phyloP scores from a whole-genome alignment of 352 stramenopile genomes.

The Phytophthora chlamydospora region DNA sequence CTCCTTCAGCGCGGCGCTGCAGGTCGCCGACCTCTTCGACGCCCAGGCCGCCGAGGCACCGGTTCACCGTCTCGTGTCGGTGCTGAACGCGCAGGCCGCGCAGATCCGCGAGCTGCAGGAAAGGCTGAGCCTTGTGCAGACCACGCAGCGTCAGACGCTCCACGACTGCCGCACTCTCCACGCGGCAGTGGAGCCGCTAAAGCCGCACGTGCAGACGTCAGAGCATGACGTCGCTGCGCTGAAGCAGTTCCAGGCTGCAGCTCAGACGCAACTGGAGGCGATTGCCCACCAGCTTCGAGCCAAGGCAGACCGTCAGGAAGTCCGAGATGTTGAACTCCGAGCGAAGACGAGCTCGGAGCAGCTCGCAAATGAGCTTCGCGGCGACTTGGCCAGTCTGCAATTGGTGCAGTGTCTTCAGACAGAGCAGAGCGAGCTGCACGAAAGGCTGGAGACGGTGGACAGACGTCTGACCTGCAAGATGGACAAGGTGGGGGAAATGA shows the following conservation, averaged over 20 bases:
- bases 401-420: conserved; percentile 48
- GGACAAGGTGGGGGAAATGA: conserved; percentile 53
- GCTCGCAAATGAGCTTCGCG: conserved; percentile 30
- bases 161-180: conserved; percentile 24
- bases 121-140: conserved; percentile 39
- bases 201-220: conserved; percentile 12
- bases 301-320: conserved; percentile 33
- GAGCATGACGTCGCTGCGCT: conserved; percentile 7
- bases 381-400: conserved; percentile 42
- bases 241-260: conserved; percentile 11
- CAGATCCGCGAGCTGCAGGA: conserved; percentile 42
- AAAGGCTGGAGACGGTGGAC: conserved; percentile 50
- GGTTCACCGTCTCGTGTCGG: conserved; percentile 63
- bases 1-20: conserved; percentile 11
- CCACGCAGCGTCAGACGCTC: conserved; percentile 36
- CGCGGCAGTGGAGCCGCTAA: conserved; percentile 10
- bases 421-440: conserved; percentile 53
- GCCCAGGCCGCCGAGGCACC: conserved; percentile 51
- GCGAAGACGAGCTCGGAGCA: conserved; percentile 28
- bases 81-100: conserved; percentile 63
- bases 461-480: conserved; percentile 56
- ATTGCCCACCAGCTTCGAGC: conserved; percentile 26
- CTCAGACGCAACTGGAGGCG: conserved; percentile 9
- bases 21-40: conserved; percentile 63
- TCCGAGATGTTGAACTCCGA: conserved; percentile 15